These are phyloP conservation scores for Phytophthora pini DNA, from an alignment of 352 stramenopile genomes.

Conservation along the genomic window DNA sequence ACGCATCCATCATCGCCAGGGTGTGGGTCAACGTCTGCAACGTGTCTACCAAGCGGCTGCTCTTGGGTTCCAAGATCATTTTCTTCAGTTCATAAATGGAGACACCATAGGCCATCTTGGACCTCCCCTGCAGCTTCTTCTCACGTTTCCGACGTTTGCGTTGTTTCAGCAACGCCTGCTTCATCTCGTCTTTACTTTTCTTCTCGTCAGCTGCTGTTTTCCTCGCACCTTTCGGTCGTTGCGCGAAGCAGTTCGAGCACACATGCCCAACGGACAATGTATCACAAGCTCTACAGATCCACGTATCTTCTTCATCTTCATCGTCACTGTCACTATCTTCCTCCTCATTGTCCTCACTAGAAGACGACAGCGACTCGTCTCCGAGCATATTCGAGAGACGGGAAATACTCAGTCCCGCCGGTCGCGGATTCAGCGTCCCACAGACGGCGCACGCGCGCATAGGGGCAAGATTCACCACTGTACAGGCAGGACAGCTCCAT, in stretches of 20 bases:
- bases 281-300: constrained; percentile 44
- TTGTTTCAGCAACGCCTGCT: constrained; percentile 41
- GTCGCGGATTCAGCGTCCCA: constrained; percentile 74
- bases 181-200: constrained; percentile 28
- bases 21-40: constrained; percentile 85
- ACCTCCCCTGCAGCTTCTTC: constrained; percentile 47
- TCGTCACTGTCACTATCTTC: constrained; percentile 28
- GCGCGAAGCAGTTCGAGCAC: constrained; percentile 53
- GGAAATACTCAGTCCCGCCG: constrained; percentile 48
- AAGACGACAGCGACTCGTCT: constrained; percentile 41
- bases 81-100: constrained; percentile 71
- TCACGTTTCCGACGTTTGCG: constrained; percentile 41
- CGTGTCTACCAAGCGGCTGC: constrained; percentile 58
- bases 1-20: constrained; percentile 87
- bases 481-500: constrained; percentile 77
- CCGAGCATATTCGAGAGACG: constrained; percentile 27
- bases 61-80: constrained; percentile 54
- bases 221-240: constrained; percentile 24
- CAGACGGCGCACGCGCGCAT: constrained; percentile 63
- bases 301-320: constrained; percentile 31
- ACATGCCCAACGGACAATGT: constrained; percentile 24
- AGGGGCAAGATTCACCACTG: constrained; percentile 64
- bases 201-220: constrained; percentile 32
- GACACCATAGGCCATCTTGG: constrained; percentile 68
- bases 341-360: constrained; percentile 38